Conservation (phyloP, 116 monocot species). For the Trichopus zeylanicus region DNA sequence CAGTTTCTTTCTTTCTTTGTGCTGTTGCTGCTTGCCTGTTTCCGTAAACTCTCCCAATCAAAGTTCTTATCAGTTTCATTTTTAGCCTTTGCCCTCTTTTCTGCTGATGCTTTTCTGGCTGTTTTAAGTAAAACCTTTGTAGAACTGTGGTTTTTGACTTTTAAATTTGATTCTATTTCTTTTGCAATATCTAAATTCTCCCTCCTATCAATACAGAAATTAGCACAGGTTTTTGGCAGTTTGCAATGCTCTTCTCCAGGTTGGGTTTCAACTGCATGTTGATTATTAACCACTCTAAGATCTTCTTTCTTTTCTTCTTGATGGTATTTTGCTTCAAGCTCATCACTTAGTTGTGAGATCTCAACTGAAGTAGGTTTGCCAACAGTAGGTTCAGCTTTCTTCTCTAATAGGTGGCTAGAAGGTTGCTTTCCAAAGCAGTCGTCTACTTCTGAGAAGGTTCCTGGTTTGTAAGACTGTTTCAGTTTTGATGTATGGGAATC, state of each 20-base stretch:
- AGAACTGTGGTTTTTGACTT: not conserved
- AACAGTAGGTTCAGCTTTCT: no score
- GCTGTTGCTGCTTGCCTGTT: slow-evolving; percentile 2
- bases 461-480: slow-evolving; percentile 53
- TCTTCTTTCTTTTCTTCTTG: not conserved
- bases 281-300: not conserved
- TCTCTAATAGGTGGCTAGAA: not conserved
- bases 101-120: slow-evolving; percentile 1
- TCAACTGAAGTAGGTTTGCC: no score
- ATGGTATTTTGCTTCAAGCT: no score
- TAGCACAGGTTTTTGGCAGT: not conserved
- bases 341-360: no score
- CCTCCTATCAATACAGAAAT: not conserved
- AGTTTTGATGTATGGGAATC: no score
- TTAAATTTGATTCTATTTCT: not conserved
- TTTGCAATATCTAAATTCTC: not conserved
- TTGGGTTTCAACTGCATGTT: not conserved
- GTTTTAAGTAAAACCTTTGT: slow-evolving; percentile 9
- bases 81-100: slow-evolving; percentile 15
- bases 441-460: slow-evolving; percentile 38
- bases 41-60: slow-evolving; percentile 54
- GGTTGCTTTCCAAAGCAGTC: slow-evolving; percentile 8
- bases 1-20: slow-evolving; percentile 35
- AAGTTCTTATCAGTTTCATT: not conserved
- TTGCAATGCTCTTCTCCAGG: not conserved